Base-by-base conservation (phyloP, 2,329 filamentous ascomycete genomes). In the Fusarium longipes region DNA sequence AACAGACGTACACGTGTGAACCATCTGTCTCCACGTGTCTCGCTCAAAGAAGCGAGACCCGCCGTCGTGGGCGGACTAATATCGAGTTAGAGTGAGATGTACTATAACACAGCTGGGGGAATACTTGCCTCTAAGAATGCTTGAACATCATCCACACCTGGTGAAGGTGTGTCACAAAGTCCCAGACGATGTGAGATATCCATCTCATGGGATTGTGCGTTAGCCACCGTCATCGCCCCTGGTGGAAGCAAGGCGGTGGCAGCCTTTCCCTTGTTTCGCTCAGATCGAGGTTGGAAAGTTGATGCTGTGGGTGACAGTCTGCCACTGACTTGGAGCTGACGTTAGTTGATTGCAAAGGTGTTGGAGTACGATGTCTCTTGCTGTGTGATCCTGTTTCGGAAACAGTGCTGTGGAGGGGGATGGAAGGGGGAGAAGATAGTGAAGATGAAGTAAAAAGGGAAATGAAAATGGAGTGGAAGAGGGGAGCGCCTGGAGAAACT, bases 291-390 rank as follows among this genome's bases (percentile, higher is more conserved):
- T 17, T 83, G 85, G 68, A 92, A 92, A 2, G 82, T 74, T 2
- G 85, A 86, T 2, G 89, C 89, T 8, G 85, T 89, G 2, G 90
- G 87, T 6, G 89, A 91, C 22, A 92, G 78, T 66, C 86, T 63
- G 10, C 58, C 14, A n/a, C n/a, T 8, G n/a, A n/a, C n/a, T n/a
- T n/a, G n/a, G n/a, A n/a, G n/a, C n/a, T n/a, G n/a, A n/a, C n/a
- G n/a, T n/a, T n/a, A n/a, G n/a, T n/a, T n/a, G n/a, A n/a, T n/a
- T n/a, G n/a, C n/a, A n/a, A n/a, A n/a, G n/a, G n/a, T n/a, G n/a
- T n/a, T n/a, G n/a, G n/a, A n/a, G n/a, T n/a, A n/a, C n/a, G n/a
- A n/a, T n/a, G n/a, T n/a, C n/a, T n/a, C n/a, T n/a, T n/a, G n/a
- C n/a, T n/a, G n/a, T n/a, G n/a, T n/a, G n/a, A n/a, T n/a, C n/a